These are phyloP conservation scores for Spathaspora girioi DNA, from an alignment of 805 yeast genomes.

Conservation along the genomic window DNA sequence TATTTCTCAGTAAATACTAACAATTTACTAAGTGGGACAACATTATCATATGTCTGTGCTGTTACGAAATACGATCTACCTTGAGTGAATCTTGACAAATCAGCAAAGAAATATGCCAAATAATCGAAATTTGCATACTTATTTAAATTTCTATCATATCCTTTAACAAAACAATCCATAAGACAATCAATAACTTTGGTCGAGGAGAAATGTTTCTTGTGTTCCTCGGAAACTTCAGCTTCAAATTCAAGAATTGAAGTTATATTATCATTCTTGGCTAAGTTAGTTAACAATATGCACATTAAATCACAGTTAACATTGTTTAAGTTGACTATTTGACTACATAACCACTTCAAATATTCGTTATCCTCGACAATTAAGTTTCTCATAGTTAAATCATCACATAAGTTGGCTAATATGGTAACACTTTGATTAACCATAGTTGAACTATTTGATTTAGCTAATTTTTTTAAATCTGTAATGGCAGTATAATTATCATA, in stretches of 20 bases:
- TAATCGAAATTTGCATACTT: constrained; percentile 75
- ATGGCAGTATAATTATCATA: constrained; percentile 69
- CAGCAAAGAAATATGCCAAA: constrained; percentile 84
- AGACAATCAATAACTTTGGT: constrained; percentile 66
- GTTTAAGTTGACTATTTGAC: constrained; percentile 48
- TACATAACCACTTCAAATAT: constrained; percentile 47
- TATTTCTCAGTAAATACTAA: constrained; percentile 80
- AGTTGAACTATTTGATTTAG: constrained; percentile 42
- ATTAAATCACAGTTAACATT: constrained; percentile 75
- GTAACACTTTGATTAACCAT: constrained; percentile 68
- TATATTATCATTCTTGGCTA: constrained; percentile 74
- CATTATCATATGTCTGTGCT: constrained; percentile 67
- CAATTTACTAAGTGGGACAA: constrained; percentile 77
- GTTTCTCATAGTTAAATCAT: constrained; percentile 58
- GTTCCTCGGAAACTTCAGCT: constrained; percentile 33
- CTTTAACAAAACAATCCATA: constrained; percentile 87
- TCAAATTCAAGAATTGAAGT: constrained; percentile 42
- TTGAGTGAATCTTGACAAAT: constrained; percentile 67
- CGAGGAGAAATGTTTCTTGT: constrained; percentile 50
- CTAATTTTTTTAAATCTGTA: constrained; percentile 61
- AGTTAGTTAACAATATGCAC: constrained; percentile 79
- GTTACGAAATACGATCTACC: constrained; percentile 80
- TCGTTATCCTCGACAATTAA: constrained; percentile 61
- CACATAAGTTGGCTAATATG: constrained; percentile 79
- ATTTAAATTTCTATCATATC: constrained; percentile 68